These are phyloP conservation scores for Blastobotrys elegans DNA, from an alignment of 1,139 yeast genomes.

Conservation along the genomic window DNA sequence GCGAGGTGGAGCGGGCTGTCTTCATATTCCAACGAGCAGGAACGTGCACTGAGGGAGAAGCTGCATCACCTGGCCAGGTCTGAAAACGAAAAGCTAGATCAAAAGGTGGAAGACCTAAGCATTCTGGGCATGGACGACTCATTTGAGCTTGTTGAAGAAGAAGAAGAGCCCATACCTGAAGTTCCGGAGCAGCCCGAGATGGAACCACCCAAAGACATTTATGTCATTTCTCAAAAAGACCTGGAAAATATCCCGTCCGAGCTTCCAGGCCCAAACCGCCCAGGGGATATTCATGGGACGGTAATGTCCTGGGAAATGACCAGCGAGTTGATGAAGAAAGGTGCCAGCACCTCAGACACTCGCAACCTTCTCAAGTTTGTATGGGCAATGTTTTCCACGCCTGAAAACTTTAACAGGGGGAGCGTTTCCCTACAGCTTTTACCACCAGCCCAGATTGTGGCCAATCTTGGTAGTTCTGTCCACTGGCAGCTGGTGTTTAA, in stretches of 20 bases:
- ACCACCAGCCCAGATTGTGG: constrained; percentile 27
- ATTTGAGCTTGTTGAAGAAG: neutral
- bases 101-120: constrained; percentile 3
- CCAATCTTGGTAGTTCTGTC: constrained; percentile 17
- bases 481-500: constrained; percentile 11
- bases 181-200: neutral
- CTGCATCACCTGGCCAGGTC: constrained; percentile 32
- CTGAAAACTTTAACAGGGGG: constrained; percentile 20
- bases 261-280: constrained; percentile 21
- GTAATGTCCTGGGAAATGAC: constrained; percentile 31
- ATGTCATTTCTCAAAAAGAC: constrained; percentile 4
- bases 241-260: constrained; percentile 5
- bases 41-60: constrained; percentile 29
- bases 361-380: constrained; percentile 20
- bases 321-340: constrained; percentile 22
- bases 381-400: constrained; percentile 26
- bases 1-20: neutral
- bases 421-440: constrained; percentile 13
- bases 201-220: neutral
- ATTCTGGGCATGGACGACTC: neutral
- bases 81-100: constrained; percentile 26
- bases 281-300: constrained; percentile 27
- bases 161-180: neutral
- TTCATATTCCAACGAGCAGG: constrained; percentile 22
- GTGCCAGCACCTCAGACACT: constrained; percentile 15